Conservation (phyloP, 352 stramenopile genomes). For the Plasmopara viticola region DNA sequence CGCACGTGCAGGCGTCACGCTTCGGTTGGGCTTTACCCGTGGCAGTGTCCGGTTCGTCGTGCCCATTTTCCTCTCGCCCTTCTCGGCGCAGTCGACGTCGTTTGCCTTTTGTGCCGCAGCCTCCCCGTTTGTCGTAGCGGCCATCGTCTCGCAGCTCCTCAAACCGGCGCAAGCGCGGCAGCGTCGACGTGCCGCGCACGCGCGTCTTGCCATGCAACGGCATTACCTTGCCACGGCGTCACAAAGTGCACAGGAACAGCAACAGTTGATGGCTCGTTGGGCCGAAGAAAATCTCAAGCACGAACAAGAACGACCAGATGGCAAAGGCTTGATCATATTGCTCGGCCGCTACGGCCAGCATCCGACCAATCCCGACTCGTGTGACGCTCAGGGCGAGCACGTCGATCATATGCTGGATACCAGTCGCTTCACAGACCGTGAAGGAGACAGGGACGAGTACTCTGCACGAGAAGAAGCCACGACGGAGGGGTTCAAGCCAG, state of each 20-base stretch:
- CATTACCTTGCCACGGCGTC: constrained; percentile 56
- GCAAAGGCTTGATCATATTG: constrained; percentile 59
- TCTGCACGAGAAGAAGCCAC: constrained; percentile 17
- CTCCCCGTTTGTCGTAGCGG: constrained; percentile 59
- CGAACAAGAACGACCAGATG: constrained; percentile 36
- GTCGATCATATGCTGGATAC: too few species aligned
- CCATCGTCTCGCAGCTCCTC: constrained; percentile 57
- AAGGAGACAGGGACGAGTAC: constrained; percentile 13
- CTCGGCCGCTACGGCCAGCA: constrained; percentile 68
- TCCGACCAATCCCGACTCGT: constrained; percentile 46
- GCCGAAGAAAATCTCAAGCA: constrained; percentile 54
- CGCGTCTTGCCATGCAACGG: constrained; percentile 36
- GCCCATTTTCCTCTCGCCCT: constrained; percentile 75
- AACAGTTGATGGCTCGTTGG: constrained; percentile 62
- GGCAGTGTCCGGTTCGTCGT: constrained; percentile 78
- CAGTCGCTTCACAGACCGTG: neutral
- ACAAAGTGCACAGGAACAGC: constrained; percentile 52
- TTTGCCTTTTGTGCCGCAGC: constrained; percentile 72
- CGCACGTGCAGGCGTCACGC: constrained; percentile 44
- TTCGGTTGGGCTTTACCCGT: constrained; percentile 66
- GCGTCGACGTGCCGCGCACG: constrained; percentile 38
- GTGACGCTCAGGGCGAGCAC: neutral
- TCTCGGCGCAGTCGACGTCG: constrained; percentile 57
- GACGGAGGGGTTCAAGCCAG: constrained; percentile 28
- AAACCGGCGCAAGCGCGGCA: constrained; percentile 59